These are phyloP conservation scores for Elaphomyces granulatus DNA, from an alignment of 495 filamentous ascomycete genomes.

Conservation along the genomic window DNA sequence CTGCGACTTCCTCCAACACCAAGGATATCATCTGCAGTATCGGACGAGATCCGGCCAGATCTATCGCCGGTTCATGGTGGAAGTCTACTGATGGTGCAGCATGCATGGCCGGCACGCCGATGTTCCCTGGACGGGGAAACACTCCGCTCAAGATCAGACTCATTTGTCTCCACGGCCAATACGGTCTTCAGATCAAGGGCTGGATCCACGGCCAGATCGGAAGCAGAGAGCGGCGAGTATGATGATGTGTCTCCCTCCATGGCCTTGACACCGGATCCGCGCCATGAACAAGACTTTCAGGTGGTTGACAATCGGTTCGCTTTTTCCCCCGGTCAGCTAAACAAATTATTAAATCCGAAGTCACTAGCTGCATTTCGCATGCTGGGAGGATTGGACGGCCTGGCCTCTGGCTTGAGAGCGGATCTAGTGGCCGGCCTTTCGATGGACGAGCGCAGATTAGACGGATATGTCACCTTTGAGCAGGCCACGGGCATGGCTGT, in stretches of 20 bases:
- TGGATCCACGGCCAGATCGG: conserved; percentile 24
- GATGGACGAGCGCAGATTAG: conserved; percentile 45
- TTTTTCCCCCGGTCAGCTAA: conserved; percentile 54
- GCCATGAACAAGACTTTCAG: conserved; percentile 47
- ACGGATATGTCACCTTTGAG: conserved; percentile 44
- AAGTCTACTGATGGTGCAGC: conserved; percentile 18
- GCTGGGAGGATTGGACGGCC: conserved; percentile 49
- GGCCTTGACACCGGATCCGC: conserved; percentile 52
- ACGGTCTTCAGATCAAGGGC: conserved; percentile 29
- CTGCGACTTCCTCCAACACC: no score
- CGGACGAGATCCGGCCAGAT: no score
- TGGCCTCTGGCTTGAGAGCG: conserved; percentile 54
- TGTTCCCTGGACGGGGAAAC: conserved; percentile 40
- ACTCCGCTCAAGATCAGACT: conserved; percentile 32
- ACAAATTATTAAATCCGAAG: conserved; percentile 65
- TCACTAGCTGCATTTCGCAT: conserved; percentile 54
- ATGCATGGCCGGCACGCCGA: conserved; percentile 21
- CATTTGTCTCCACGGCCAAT: conserved; percentile 30
- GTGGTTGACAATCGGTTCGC: conserved; percentile 56
- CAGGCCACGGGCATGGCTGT: conserved; percentile 30
- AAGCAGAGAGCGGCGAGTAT: conserved; percentile 17
- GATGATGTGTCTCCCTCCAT: conserved; percentile 35
- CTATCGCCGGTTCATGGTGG: conserved; percentile 17
- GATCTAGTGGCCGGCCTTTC: conserved; percentile 51
- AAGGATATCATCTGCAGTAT: no score